These are phyloP conservation scores for Calophaca sinica DNA, from an alignment of 306 rosid species.

Conservation along the genomic window DNA sequence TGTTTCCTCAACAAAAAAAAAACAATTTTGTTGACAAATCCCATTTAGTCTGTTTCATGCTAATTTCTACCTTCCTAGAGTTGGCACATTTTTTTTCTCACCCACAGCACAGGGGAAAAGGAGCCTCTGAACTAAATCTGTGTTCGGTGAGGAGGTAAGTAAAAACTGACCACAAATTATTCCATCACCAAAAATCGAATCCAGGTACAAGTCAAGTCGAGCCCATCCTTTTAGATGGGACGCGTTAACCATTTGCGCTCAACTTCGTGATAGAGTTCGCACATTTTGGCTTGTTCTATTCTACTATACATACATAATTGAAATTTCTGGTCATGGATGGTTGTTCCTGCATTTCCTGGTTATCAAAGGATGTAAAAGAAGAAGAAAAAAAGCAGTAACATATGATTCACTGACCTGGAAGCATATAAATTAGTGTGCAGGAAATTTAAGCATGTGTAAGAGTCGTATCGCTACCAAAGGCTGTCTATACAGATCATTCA, in stretches of 20 bases:
- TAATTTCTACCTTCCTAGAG: constrained; percentile 14
- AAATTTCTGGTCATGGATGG: background rate
- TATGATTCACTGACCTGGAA: background rate
- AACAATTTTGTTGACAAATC: background rate
- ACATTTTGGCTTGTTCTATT: background rate
- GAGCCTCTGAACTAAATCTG: no score
- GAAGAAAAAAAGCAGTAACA: no score
- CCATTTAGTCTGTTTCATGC: constrained; percentile 17
- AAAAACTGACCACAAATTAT: no score
- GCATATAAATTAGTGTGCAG: background rate
- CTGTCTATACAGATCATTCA: constrained; percentile 18
- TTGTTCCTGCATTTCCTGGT: background rate
- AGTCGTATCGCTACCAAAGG: background rate
- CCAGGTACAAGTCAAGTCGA: no score
- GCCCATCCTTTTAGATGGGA: no score
- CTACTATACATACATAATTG: background rate
- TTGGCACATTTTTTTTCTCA: background rate
- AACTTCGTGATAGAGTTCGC: background rate
- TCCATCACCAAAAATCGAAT: no score
- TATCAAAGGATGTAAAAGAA: no score
- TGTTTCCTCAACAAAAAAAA: no score
- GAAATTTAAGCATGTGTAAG: background rate
- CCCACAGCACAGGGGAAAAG: no score
- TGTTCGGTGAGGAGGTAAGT: no score
- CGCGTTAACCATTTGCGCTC: no score